These are phyloP conservation scores for Lasiodiplodia sp. DNA, from an alignment of 2,329 filamentous ascomycete genomes.

Conservation along the genomic window DNA sequence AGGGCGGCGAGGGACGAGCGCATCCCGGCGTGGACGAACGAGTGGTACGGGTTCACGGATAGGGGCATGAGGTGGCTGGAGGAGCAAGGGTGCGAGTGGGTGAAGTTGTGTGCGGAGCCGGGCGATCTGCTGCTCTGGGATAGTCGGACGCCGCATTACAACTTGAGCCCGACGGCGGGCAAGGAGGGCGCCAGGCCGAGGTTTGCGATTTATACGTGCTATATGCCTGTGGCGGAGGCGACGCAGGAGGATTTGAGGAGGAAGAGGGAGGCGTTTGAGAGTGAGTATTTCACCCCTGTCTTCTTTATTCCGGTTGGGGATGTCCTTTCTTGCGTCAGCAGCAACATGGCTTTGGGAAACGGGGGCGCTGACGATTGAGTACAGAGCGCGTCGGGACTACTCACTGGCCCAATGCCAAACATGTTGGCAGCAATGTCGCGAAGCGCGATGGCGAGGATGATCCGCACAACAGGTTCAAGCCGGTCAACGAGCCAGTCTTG, in stretches of 20 bases:
- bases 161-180: slow-evolving; percentile 37
- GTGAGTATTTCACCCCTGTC: not conserved
- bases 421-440: slow-evolving; percentile 43
- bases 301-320: not conserved
- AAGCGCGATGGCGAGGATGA: slow-evolving; percentile 42
- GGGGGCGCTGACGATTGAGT: slow-evolving; percentile 22
- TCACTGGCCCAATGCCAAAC: slow-evolving; percentile 46
- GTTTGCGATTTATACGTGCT: slow-evolving; percentile 46
- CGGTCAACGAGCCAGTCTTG: slow-evolving; percentile 50
- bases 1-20: slow-evolving; percentile 33
- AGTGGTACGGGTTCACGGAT: slow-evolving; percentile 53
- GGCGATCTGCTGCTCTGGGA: slow-evolving; percentile 58
- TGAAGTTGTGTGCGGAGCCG: slow-evolving; percentile 51
- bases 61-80: slow-evolving; percentile 54
- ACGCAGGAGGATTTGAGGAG: slow-evolving; percentile 43
- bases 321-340: not conserved
- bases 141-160: slow-evolving; percentile 56
- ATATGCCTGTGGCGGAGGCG: slow-evolving; percentile 46
- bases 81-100: slow-evolving; percentile 46
- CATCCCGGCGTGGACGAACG: slow-evolving; percentile 44
- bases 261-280: slow-evolving; percentile 41
- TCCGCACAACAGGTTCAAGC: slow-evolving; percentile 47
- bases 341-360: no score
- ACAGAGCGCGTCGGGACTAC: slow-evolving; percentile 43
- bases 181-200: slow-evolving; percentile 39